These are phyloP conservation scores for Diaporthe nobilis DNA, from an alignment of 2,329 filamentous ascomycete species.

Conservation along the genomic window DNA sequence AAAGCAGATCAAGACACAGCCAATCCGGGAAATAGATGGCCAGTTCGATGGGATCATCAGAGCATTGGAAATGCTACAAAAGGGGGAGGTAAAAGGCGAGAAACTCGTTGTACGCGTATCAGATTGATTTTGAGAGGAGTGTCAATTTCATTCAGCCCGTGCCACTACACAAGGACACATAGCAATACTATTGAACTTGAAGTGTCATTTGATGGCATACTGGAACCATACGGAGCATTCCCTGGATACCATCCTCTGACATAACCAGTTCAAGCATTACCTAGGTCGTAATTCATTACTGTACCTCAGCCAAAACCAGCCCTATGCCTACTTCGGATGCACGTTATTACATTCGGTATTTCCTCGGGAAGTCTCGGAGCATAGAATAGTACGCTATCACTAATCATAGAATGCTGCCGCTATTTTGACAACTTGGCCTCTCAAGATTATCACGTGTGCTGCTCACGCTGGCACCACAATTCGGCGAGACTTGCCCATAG, in stretches of 20 bases:
- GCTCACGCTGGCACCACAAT: not conserved
- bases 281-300: not conserved
- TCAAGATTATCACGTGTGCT: not conserved
- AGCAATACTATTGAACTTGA: not conserved
- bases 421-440: no score
- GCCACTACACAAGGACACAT: not conserved
- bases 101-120: conserved; percentile 36
- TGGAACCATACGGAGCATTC: no score
- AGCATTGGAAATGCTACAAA: conserved; percentile 35
- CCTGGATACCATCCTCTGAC: not conserved
- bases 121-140: not conserved
- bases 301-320: not conserved
- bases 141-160: not conserved
- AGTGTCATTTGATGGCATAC: not conserved
- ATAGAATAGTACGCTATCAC: not conserved
- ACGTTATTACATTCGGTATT: no score
- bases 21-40: conserved; percentile 34
- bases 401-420: not conserved
- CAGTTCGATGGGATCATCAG: conserved; percentile 30
- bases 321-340: not conserved
- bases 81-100: conserved; percentile 37
- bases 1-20: conserved; percentile 25
- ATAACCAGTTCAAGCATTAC: not conserved
- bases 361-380: not conserved
- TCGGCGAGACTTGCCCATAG: conserved; percentile 10